Percentiles rank a stretch among this genome's conserved stretches.
Evolutionary conservation across 768 basidiomycete genomes (phyloP).

Genomic region (Chalciporus chontae): DNA sequence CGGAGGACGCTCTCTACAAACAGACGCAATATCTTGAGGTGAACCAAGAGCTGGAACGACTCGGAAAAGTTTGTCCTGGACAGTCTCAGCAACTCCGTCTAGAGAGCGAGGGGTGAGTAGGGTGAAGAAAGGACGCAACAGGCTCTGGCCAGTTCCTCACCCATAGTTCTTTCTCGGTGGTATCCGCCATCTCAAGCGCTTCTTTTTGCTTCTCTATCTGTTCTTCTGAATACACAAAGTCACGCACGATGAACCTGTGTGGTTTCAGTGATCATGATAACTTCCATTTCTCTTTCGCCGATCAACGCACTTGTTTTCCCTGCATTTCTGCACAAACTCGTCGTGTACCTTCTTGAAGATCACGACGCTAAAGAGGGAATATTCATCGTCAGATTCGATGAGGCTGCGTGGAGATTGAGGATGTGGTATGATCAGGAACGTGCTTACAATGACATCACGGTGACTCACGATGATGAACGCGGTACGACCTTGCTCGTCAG

Average conservation of each 20-base stretch:
- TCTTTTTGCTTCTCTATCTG: constrained; percentile 75
- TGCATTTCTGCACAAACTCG: constrained; percentile 88
- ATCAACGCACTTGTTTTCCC: constrained; percentile 82
- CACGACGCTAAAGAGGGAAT: constrained; percentile 77
- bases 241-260: constrained; percentile 86
- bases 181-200: constrained; percentile 74
- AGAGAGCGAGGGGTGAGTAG: constrained; percentile 5
- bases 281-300: neutral
- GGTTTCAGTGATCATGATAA: constrained; percentile 7
- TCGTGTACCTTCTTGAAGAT: constrained; percentile 90
- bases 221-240: constrained; percentile 86
- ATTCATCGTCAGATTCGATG: constrained; percentile 86
- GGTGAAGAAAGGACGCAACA: neutral
- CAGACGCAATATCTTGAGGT: constrained; percentile 85
- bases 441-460: constrained; percentile 11
- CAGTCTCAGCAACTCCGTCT: constrained; percentile 90
- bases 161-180: constrained; percentile 96
- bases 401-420: constrained; percentile 40
- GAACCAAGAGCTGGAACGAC: constrained; percentile 89
- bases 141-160: constrained; percentile 41
- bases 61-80: constrained; percentile 97
- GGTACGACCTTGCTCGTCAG: constrained; percentile 90
- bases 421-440: constrained; percentile 18
- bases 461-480: constrained; percentile 75
- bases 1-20: constrained; percentile 95